These are phyloP conservation scores for Cyberlindnera mississippiensis DNA, from an alignment of 805 yeast genomes.

Conservation along the genomic window DNA sequence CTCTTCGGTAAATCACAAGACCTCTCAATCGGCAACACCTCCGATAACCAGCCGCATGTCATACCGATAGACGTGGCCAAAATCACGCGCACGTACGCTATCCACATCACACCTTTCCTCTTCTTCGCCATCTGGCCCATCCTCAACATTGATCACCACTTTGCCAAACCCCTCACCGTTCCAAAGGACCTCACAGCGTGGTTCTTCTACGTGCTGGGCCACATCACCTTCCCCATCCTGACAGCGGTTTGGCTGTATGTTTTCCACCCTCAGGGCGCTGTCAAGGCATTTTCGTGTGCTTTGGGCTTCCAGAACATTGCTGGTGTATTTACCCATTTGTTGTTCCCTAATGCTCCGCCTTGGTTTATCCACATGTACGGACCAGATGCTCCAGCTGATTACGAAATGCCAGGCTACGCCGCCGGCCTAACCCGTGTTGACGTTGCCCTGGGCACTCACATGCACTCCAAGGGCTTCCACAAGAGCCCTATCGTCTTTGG, in stretches of 20 bases:
- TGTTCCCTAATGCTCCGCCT: constrained; percentile 71
- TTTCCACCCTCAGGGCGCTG: constrained; percentile 62
- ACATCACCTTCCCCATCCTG: constrained; percentile 56
- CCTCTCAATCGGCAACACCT: background rate
- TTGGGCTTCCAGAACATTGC: constrained; percentile 57
- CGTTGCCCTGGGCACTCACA: constrained; percentile 54
- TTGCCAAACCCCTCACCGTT: constrained; percentile 40
- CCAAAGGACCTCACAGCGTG: constrained; percentile 54
- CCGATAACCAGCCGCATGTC: constrained; percentile 10
- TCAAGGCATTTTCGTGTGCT: constrained; percentile 49
- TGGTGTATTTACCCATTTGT: constrained; percentile 57
- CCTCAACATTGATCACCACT: constrained; percentile 42
- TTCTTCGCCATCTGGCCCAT: constrained; percentile 44
- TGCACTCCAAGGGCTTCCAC: constrained; percentile 60
- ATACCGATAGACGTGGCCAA: constrained; percentile 11
- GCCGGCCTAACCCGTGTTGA: constrained; percentile 71
- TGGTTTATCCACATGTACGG: constrained; percentile 67
- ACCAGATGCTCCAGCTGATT: constrained; percentile 48
- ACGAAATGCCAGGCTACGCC: constrained; percentile 63
- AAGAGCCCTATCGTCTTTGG: constrained; percentile 69
- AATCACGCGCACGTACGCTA: constrained; percentile 14
- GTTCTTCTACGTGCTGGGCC: constrained; percentile 59
- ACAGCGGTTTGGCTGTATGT: constrained; percentile 61
- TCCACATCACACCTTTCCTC: constrained; percentile 32
- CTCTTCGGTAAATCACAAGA: constrained; percentile 13